A percentile compares a stretch with the other conserved stretches of the same genome.
phyloP scores from a whole-genome alignment of 1,284 basidiomycete genomes.

The Apiotrichum brassicae region DNA sequence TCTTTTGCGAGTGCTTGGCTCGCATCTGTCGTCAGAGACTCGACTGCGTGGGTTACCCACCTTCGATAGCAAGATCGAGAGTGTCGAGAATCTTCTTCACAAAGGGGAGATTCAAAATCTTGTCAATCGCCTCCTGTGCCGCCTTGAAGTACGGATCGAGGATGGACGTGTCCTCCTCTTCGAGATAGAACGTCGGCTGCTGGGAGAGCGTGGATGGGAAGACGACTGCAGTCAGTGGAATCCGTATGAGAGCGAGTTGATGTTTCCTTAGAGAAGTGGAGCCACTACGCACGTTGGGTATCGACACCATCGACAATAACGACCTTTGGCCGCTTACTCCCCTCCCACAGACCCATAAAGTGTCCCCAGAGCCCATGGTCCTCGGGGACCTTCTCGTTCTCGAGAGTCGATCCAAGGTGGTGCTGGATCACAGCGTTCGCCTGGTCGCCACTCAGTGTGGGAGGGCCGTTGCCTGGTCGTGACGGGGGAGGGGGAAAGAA shows the following conservation, averaged over 20 bases:
- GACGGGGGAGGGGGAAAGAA: constrained; percentile 40
- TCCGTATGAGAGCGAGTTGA: too few relatives aligned
- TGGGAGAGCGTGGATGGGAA: constrained; percentile 1
- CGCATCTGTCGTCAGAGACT: constrained; percentile 28
- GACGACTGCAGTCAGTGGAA: background rate
- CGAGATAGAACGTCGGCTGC: constrained; percentile 12
- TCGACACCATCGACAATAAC: constrained; percentile 40
- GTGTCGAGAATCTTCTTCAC: constrained; percentile 16
- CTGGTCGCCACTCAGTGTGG: constrained; percentile 38
- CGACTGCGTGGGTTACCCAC: constrained; percentile 2
- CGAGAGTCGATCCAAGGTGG: constrained; percentile 38
- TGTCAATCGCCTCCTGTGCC: constrained; percentile 7
- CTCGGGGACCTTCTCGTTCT: constrained; percentile 34
- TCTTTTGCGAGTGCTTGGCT: constrained; percentile 36
- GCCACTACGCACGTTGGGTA: constrained; percentile 37
- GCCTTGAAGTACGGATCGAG: constrained; percentile 12
- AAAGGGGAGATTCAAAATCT: constrained; percentile 4
- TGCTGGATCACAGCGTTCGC: constrained; percentile 44
- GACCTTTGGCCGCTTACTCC: constrained; percentile 29
- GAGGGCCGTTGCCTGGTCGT: constrained; percentile 14
- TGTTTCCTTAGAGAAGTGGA: too few relatives aligned
- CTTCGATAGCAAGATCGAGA: constrained; percentile 7
- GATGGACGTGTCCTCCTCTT: constrained; percentile 3
- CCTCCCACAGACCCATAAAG: constrained; percentile 25
- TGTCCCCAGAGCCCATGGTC: constrained; percentile 43